phyloP scores from a whole-genome alignment of 2,329 filamentous ascomycete genomes.

The Chrysoporthe puriensis region DNA sequence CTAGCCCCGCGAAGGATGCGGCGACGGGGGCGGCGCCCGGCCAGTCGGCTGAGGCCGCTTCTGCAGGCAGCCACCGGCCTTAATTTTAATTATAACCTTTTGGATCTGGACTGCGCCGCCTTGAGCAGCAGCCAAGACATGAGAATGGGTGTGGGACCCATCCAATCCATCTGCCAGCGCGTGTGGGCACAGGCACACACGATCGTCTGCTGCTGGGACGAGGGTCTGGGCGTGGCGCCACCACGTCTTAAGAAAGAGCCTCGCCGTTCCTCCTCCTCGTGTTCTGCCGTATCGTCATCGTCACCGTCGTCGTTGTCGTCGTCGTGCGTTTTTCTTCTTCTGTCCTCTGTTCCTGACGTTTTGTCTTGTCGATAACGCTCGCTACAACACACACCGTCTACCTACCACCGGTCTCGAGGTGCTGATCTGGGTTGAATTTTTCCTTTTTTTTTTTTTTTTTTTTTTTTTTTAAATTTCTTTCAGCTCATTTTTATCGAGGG shows the following conservation, averaged over 20 bases:
- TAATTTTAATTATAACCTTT: conserved; percentile 1
- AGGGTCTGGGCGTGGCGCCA: too few relatives aligned
- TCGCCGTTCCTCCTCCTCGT: background rate
- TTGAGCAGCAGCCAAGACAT: background rate
- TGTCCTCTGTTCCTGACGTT: background rate
- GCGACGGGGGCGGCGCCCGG: background rate
- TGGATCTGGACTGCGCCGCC: background rate
- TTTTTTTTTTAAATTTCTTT: too few relatives aligned
- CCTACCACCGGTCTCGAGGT: background rate
- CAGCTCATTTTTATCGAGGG: too few relatives aligned
- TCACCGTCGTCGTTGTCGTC: background rate
- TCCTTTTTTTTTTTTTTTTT: too few relatives aligned
- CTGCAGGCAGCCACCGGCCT: background rate
- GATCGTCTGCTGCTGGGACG: too few relatives aligned
- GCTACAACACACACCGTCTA: background rate
- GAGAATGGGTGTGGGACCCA: too few relatives aligned
- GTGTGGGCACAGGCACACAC: too few relatives aligned
- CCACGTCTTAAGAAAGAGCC: too few relatives aligned
- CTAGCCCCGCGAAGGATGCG: background rate
- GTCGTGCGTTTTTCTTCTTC: background rate
- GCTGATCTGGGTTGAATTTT: too few relatives aligned
- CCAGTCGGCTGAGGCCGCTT: background rate
- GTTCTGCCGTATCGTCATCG: background rate
- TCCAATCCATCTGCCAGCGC: too few relatives aligned
- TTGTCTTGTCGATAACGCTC: background rate